A percentile compares a stretch with the other conserved stretches of the same genome.
Conservation (phyloP, 192 early-diverging fungal genomes). For the Backusella westeae region DNA sequence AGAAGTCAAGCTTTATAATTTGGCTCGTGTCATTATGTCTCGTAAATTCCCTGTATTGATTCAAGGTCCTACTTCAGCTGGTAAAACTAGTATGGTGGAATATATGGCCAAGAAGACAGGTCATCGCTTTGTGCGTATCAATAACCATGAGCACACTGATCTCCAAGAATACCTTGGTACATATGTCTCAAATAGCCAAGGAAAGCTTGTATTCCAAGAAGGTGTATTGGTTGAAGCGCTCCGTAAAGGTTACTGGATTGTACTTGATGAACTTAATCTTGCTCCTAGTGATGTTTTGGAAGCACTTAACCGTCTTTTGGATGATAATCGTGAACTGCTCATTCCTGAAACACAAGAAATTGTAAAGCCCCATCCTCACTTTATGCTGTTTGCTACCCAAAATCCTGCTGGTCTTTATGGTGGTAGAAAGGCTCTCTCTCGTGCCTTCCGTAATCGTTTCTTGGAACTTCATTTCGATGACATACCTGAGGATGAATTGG, state of each 20-base stretch:
- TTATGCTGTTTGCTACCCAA: slow-evolving; percentile 99
- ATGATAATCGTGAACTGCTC: slow-evolving; percentile 96
- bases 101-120: slow-evolving; percentile 88
- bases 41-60: slow-evolving; percentile 92
- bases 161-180: slow-evolving; percentile 96
- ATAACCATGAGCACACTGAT: slow-evolving; percentile 99
- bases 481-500: slow-evolving; percentile 90
- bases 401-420: slow-evolving; percentile 98
- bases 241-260: slow-evolving; percentile 95
- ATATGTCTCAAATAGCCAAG: slow-evolving; percentile 80
- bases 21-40: slow-evolving; percentile 91
- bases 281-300: slow-evolving; percentile 98
- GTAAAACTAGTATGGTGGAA: slow-evolving; percentile 98
- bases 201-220: slow-evolving; percentile 91
- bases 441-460: slow-evolving; percentile 98
- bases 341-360: slow-evolving; percentile 96
- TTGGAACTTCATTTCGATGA: slow-evolving; percentile 96
- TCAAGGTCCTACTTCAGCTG: slow-evolving; percentile 97
- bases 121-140: slow-evolving; percentile 96
- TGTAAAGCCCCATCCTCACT: slow-evolving; percentile 90
- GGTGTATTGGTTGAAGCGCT: slow-evolving; percentile 93
- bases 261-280: slow-evolving; percentile 97
- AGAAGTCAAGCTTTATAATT: slow-evolving; percentile 75
- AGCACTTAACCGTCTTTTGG: slow-evolving; percentile 93
- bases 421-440: slow-evolving; percentile 91